These are phyloP conservation scores for Metschnikowia drakensbergensis DNA, from an alignment of 805 yeast genomes.

Conservation along the genomic window DNA sequence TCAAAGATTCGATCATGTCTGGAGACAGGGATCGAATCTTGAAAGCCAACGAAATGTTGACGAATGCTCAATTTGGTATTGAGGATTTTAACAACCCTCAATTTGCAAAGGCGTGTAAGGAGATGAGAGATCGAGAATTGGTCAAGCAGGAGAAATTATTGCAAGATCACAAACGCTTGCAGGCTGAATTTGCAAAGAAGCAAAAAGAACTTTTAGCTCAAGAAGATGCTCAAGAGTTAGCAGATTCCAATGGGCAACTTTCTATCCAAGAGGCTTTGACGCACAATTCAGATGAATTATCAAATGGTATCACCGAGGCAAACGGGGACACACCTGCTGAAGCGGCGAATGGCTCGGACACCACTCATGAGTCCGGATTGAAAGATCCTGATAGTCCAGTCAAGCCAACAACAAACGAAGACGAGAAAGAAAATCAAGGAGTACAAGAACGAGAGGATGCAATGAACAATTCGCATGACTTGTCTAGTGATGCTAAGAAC, in stretches of 20 bases:
- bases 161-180: slow-evolving; percentile 31
- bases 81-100: slow-evolving; percentile 81
- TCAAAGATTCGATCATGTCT: slow-evolving; percentile 64
- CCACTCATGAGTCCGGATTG: neutral
- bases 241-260: neutral
- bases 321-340: neutral
- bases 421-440: neutral
- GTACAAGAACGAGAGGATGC: neutral
- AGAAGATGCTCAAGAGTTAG: slow-evolving; percentile 1
- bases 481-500: neutral
- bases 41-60: slow-evolving; percentile 90
- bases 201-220: slow-evolving; percentile 9
- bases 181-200: slow-evolving; percentile 22
- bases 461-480: neutral
- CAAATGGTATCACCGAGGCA: neutral
- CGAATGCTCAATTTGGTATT: slow-evolving; percentile 92
- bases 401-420: neutral
- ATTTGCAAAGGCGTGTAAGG: slow-evolving; percentile 72
- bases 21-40: slow-evolving; percentile 81
- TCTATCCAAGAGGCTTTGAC: neutral
- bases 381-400: neutral
- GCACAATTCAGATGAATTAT: neutral
- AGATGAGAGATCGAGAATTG: slow-evolving; percentile 62
- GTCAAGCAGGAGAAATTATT: slow-evolving; percentile 45
- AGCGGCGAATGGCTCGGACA: neutral